A percentile compares a stretch with the other conserved stretches of the same genome.
These are phyloP conservation scores for Cordyceps farinosa DNA, from an alignment of 2,329 filamentous ascomycete genomes.

Conservation along the genomic window DNA sequence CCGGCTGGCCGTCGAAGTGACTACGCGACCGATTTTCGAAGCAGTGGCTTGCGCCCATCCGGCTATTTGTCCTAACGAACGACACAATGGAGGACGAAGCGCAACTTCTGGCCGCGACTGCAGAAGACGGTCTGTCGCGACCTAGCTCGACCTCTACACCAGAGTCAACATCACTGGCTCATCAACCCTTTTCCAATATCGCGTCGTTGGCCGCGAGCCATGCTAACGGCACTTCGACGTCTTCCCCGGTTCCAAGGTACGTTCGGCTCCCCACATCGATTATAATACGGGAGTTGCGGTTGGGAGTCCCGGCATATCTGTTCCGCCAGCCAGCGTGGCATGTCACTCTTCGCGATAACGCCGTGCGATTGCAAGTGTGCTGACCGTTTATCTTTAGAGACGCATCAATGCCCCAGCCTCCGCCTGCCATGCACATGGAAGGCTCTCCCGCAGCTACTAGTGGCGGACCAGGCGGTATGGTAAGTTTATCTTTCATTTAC, in stretches of 20 bases:
- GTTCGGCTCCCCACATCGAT: slow-evolving; percentile 19
- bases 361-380: slow-evolving; percentile 18
- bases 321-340: neutral
- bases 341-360: slow-evolving; percentile 18
- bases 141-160: slow-evolving; percentile 48
- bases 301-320: neutral
- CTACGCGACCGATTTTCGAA: neutral
- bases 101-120: slow-evolving; percentile 37
- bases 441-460: slow-evolving; percentile 39
- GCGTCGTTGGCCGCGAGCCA: slow-evolving; percentile 39
- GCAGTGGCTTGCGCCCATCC: neutral
- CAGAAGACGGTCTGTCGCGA: slow-evolving; percentile 47
- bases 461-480: slow-evolving; percentile 39
- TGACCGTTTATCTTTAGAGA: slow-evolving; percentile 13
- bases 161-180: slow-evolving; percentile 38
- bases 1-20: neutral
- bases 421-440: slow-evolving; percentile 14
- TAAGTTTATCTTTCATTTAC: slow-evolving; percentile 29
- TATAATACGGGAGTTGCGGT: neutral
- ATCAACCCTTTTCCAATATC: slow-evolving; percentile 41
- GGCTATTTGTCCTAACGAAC: neutral
- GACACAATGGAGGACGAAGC: slow-evolving; percentile 44
- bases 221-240: slow-evolving; percentile 36
- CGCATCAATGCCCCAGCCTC: slow-evolving; percentile 18
- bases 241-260: slow-evolving; percentile 47